Base-by-base conservation (phyloP, 805 yeast species). In the Candida sanyiensis region DNA sequence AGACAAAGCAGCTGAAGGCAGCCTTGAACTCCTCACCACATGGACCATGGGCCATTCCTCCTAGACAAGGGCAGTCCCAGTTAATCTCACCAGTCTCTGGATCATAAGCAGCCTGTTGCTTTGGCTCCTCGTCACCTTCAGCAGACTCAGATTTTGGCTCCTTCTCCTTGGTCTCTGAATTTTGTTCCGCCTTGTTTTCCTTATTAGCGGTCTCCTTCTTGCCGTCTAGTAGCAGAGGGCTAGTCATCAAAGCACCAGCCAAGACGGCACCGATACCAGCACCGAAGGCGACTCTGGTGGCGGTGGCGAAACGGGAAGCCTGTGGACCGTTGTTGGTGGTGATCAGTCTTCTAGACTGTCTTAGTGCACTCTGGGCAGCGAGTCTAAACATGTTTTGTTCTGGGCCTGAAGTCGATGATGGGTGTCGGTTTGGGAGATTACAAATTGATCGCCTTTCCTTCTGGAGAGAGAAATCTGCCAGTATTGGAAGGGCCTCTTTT, bases 21-120 rank as follows among this genome's bases (percentile, higher is more conserved):
- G 76, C 87, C 66, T 85, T 87, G 70, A 87, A 87, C 65, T 88
- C 95, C 53, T 80, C 89, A 42, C 98, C 98, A 67, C 98, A 93
- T 40, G 98, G 97, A 0, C 98, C 98, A 49, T 89, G 73, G 23
- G 98, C 97, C 97, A 93, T 87, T 29, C 98, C 98, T 24, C 97
- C 98, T 35, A 93, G 70, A 63, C 97, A 90, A n/a, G 98, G 97
- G 63, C 98, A 93, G 58, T 93, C 97, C 98, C 98, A 93, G 75
- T 93, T 90, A 65, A 93, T 93, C 61, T 90, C 97, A 22, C 98
- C 98, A 3, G 98, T 93, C 55, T 85, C 95, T 22, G 97, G 97
- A 66, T 90, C 77, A 64, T 77, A 90, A 4, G 97, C 96, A 27
- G 87, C 83, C 44, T 69, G 64, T 45, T 61, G 67, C 16, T 64